These are phyloP conservation scores for Acrasis kona DNA, from an alignment of 78 protist genomes.

Conservation along the genomic window DNA sequence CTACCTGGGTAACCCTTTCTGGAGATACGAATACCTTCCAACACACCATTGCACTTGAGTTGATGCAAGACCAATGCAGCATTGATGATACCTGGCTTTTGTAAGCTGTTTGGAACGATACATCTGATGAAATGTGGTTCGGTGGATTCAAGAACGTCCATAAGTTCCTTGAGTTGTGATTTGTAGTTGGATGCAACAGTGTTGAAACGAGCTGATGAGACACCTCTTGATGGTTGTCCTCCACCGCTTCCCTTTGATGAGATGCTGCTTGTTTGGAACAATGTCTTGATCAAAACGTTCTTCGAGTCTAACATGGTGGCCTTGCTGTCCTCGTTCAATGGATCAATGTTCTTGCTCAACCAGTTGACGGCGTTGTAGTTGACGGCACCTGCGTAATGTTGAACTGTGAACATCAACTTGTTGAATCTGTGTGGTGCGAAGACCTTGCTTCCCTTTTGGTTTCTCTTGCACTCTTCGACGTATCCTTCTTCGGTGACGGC, in stretches of 20 bases:
- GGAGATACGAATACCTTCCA: slow-evolving; percentile 11
- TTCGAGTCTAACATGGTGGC: background rate
- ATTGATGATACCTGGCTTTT: slow-evolving; percentile 2
- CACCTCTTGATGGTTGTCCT: slow-evolving; percentile 21
- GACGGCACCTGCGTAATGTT: slow-evolving; percentile 53
- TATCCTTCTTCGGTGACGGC: background rate
- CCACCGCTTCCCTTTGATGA: too few relatives aligned
- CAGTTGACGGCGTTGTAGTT: slow-evolving; percentile 55
- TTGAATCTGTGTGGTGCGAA: slow-evolving; percentile 22
- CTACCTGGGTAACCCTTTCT: slow-evolving; percentile 32
- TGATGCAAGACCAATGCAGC: slow-evolving; percentile 5
- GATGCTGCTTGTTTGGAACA: too few relatives aligned
- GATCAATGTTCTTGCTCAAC: slow-evolving; percentile 43
- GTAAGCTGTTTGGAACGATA: slow-evolving; percentile 29
- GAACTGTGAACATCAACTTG: slow-evolving; percentile 16
- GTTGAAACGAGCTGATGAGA: slow-evolving; percentile 41
- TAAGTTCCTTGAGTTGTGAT: slow-evolving; percentile 12
- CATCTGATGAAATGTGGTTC: slow-evolving; percentile 20
- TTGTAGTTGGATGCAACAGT: slow-evolving; percentile 17
- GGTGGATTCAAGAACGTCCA: slow-evolving; percentile 14
- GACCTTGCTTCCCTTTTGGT: background rate
- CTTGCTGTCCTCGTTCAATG: slow-evolving; percentile 1
- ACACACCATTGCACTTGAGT: slow-evolving; percentile 28
- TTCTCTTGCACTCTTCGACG: background rate
- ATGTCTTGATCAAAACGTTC: background rate